Evolutionary conservation across 2,329 filamentous ascomycete species (phyloP).

Genomic region (Neocucurbitaria cava): DNA sequence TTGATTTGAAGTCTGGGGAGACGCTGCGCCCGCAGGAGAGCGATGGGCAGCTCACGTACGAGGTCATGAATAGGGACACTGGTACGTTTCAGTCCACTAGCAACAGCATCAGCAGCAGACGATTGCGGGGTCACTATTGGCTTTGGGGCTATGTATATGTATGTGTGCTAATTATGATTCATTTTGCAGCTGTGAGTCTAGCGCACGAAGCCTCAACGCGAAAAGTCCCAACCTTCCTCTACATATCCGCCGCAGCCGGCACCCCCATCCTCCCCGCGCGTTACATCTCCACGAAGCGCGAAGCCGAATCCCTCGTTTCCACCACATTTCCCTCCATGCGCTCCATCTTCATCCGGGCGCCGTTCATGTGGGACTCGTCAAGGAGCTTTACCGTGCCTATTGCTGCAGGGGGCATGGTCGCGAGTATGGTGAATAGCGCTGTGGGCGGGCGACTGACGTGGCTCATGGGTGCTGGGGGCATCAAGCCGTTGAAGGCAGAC

Average conservation of each 20-base stretch:
- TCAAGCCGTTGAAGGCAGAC: conserved; percentile 88
- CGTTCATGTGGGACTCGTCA: conserved; percentile 87
- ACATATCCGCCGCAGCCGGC: conserved; percentile 86
- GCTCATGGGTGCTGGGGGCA: conserved; percentile 81
- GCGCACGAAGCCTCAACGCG: conserved; percentile 76
- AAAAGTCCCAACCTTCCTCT: conserved; percentile 75
- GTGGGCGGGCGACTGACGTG: conserved; percentile 77
- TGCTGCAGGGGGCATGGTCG: conserved; percentile 77
- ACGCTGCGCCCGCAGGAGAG: conserved; percentile 70
- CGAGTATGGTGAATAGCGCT: conserved; percentile 76
- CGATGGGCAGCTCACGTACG: conserved; percentile 86
- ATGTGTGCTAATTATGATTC: conserved; percentile 14
- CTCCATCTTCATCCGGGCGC: conserved; percentile 80
- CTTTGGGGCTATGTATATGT: conserved; percentile 48
- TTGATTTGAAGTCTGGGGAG: conserved; percentile 65
- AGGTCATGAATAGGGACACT: conserved; percentile 93
- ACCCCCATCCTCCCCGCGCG: conserved; percentile 82
- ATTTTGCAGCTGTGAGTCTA: conserved; percentile 75
- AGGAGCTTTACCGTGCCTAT: conserved; percentile 84
- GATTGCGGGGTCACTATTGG: too few relatives aligned
- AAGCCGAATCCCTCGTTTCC: conserved; percentile 81
- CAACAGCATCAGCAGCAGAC: too few relatives aligned
- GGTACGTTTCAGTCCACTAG: conserved; percentile 47
- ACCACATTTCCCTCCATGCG: conserved; percentile 77
- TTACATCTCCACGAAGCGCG: conserved; percentile 91